Percentiles rank a stretch among this genome's conserved stretches.
These are phyloP conservation scores for Diaporthe australafricana DNA, from an alignment of 2,329 filamentous ascomycete species.

Conservation along the genomic window DNA sequence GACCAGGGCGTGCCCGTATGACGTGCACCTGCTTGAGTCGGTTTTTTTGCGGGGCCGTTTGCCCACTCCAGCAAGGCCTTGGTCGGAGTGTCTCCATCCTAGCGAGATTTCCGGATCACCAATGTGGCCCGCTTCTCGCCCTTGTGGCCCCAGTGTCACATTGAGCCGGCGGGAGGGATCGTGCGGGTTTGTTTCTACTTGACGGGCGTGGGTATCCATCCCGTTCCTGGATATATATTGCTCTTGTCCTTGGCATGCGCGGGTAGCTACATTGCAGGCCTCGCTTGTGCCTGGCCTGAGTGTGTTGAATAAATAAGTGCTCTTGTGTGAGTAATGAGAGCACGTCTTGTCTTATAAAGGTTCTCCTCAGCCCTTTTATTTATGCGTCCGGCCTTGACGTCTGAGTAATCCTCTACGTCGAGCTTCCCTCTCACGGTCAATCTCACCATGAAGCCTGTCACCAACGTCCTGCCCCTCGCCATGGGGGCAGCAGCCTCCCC, in stretches of 20 bases:
- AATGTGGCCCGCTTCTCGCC: conserved; percentile 6
- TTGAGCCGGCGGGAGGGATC: conserved; percentile 16
- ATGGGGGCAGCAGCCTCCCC: conserved; percentile 20
- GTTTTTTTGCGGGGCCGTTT: conserved; percentile 9
- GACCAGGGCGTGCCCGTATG: background rate
- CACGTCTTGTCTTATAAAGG: conserved; percentile 8
- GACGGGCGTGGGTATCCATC: conserved; percentile 8
- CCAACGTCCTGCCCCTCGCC: conserved; percentile 17
- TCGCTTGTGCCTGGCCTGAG: conserved; percentile 9
- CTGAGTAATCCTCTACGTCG: background rate
- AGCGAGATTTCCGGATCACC: conserved; percentile 26
- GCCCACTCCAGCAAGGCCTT: background rate
- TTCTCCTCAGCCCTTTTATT: background rate
- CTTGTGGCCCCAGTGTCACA: conserved; percentile 11
- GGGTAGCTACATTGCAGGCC: conserved; percentile 22
- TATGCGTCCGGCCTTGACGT: background rate
- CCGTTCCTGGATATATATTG: conserved; percentile 24
- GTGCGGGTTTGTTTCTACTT: conserved; percentile 17
- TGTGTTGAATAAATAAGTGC: background rate
- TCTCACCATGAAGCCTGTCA: conserved; percentile 25
- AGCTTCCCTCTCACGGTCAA: background rate
- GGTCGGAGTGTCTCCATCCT: conserved; percentile 23
- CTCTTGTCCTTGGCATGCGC: conserved; percentile 12
- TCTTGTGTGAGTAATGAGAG: background rate
- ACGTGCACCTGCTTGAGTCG: background rate